Conservation (phyloP, 805 yeast species). For the Blastobotrys robertii region DNA sequence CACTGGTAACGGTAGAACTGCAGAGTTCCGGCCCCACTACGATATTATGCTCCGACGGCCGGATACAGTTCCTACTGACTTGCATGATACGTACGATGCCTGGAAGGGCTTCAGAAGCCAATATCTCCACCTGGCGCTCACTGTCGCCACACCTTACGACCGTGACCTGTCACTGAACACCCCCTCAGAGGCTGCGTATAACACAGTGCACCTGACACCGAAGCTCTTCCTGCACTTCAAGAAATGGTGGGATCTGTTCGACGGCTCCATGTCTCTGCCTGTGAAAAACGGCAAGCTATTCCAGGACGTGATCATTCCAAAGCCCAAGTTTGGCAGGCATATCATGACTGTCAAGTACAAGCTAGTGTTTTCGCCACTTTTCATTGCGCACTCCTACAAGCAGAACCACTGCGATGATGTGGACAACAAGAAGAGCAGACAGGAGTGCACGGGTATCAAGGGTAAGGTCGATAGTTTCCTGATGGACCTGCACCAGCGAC, state of each 20-base stretch:
- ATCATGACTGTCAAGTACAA: constrained; percentile 71
- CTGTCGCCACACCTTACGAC: constrained; percentile 25
- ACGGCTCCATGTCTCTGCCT: constrained; percentile 72
- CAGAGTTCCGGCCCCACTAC: constrained; percentile 50
- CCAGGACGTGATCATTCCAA: constrained; percentile 16
- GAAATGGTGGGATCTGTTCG: constrained; percentile 79
- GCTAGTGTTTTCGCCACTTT: constrained; percentile 63
- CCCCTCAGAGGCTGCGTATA: constrained; percentile 33
- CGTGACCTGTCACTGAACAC: not conserved
- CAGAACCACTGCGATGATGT: constrained; percentile 33
- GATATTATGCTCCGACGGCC: constrained; percentile 56
- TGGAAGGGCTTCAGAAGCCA: constrained; percentile 73
- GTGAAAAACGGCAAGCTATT: constrained; percentile 67
- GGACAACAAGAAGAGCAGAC: constrained; percentile 33
- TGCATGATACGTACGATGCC: constrained; percentile 57
- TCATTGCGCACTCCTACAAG: constrained; percentile 61
- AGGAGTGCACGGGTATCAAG: constrained; percentile 56
- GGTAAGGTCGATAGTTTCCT: constrained; percentile 45
- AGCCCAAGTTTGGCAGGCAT: constrained; percentile 59
- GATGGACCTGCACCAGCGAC: constrained; percentile 57
- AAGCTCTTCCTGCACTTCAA: constrained; percentile 56
- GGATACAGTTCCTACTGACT: constrained; percentile 29
- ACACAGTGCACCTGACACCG: constrained; percentile 73
- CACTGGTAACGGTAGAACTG: constrained; percentile 35
- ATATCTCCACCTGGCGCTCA: constrained; percentile 62